Base-by-base conservation (phyloP, 1,284 basidiomycete species). In the Sporisorium exsertum region DNA sequence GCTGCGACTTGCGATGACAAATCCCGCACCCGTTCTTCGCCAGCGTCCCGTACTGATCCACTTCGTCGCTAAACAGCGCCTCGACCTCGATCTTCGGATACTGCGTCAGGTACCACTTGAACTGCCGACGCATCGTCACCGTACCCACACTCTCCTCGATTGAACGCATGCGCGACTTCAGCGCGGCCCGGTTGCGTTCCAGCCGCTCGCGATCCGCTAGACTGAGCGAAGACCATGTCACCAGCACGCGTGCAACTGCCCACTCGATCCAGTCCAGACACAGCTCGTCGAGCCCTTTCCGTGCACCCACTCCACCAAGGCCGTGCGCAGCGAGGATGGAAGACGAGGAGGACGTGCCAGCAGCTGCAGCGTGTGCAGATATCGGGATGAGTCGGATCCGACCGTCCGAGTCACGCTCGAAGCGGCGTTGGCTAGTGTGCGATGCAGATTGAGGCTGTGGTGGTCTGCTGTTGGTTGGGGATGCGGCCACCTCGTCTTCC, bases 191-290 rank as follows among this genome's bases (percentile, higher is more conserved):
- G 5, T 42, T 64, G 5, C 60, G 33, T 18, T 77, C 74, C 18
- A 77, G 60, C 22, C 74, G 46, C 42, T 64, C 58, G 4, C 74
- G 58, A 37, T 77, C 65, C 1, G 26, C 13, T 5, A 32, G 20
- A 18, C 54, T 51, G 5, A 77, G 46, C 12, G 62, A 46, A 5
- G 69, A 64, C 61, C 67, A 77, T 9, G 69, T 64, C 26, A 77
- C 35, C 16, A 77, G 50, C 20, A 68, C 62, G 0, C 74, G 69
- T 2, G 62, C 69, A 5, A 58, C 69, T 0, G 69, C 74, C 74
- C 74, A 77, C 50, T 77, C 74, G 20, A 77, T 22, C 74, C 74
- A 77, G 53, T 72, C 64, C 1, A 64, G 47, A 56, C 74, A 77
- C 47, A 72, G 50, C 46, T 77, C 74, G 29, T 72, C 65, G n/a